phyloP scores from a whole-genome alignment of 1,284 basidiomycete species.

The Sanghuangporus baumii region DNA sequence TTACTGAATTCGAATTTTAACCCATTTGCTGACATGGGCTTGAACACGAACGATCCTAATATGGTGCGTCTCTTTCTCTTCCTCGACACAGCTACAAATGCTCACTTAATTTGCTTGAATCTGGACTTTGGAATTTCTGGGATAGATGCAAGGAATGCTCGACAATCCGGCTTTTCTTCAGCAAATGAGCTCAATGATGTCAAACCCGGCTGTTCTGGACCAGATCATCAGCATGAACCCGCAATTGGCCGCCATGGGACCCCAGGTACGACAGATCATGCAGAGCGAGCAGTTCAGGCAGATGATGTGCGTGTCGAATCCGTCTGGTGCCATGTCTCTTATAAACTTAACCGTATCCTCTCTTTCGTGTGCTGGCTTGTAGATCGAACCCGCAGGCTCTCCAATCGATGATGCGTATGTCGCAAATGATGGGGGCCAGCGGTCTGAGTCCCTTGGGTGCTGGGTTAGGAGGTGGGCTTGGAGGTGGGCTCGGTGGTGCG shows the following conservation, averaged over 20 bases:
- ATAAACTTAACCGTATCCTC: background rate
- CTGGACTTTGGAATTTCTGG: no score
- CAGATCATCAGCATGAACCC: slow-evolving; percentile 81
- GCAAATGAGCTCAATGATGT: slow-evolving; percentile 72
- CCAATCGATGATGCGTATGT: slow-evolving; percentile 80
- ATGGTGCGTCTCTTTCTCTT: slow-evolving; percentile 49
- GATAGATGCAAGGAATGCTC: slow-evolving; percentile 77
- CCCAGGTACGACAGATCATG: slow-evolving; percentile 76
- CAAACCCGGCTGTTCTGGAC: slow-evolving; percentile 78
- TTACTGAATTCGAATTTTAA: slow-evolving; percentile 71
- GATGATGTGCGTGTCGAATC: slow-evolving; percentile 55
- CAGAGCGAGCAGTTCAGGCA: slow-evolving; percentile 77
- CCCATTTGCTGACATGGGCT: slow-evolving; percentile 80
- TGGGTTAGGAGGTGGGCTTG: background rate
- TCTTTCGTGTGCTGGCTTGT: background rate
- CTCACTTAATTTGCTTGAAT: background rate
- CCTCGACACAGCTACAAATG: background rate
- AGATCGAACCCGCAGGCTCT: slow-evolving; percentile 77
- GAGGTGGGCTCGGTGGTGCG: slow-evolving; percentile 19
- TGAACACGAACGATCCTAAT: slow-evolving; percentile 87
- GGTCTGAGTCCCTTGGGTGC: slow-evolving; percentile 24
- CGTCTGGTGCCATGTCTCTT: background rate
- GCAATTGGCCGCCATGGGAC: slow-evolving; percentile 72
- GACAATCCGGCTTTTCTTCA: slow-evolving; percentile 75
- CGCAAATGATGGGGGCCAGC: slow-evolving; percentile 43